Conservation (phyloP, 2,329 filamentous ascomycete species). For the Verticillium nubilum region DNA sequence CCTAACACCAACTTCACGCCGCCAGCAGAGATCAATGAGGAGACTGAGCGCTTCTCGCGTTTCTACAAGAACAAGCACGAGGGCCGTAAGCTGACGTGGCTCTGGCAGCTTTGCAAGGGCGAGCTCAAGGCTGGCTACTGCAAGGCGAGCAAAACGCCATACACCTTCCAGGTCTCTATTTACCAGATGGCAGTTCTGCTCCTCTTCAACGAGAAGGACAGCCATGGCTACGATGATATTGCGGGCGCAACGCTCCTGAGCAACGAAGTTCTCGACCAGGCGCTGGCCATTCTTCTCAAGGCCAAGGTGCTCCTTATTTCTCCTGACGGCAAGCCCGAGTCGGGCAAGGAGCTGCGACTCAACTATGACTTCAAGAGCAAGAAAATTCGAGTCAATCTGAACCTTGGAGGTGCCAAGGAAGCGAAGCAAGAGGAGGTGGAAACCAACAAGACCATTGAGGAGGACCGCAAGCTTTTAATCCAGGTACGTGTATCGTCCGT, state of each 20-base stretch:
- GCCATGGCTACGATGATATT: constrained; percentile 83
- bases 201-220: constrained; percentile 89
- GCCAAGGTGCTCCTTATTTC: constrained; percentile 78
- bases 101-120: constrained; percentile 98
- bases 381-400: constrained; percentile 95
- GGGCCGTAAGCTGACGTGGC: constrained; percentile 92
- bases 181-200: constrained; percentile 97
- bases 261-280: constrained; percentile 79
- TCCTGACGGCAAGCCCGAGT: constrained; percentile 68
- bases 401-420: constrained; percentile 90
- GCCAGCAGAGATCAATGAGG: constrained; percentile 76
- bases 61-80: constrained; percentile 98
- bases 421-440: constrained; percentile 94
- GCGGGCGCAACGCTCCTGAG: constrained; percentile 73
- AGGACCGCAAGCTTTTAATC: constrained; percentile 91
- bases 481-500: constrained; percentile 64
- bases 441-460: constrained; percentile 98
- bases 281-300: constrained; percentile 81
- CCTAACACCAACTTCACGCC: constrained; percentile 86
- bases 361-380: constrained; percentile 98
- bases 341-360: constrained; percentile 74
- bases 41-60: constrained; percentile 80
- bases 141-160: constrained; percentile 83
- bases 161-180: constrained; percentile 94
- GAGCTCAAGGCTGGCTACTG: constrained; percentile 93